Percentiles rank a stretch among this genome's conserved stretches.
Conservation (phyloP, 2,329 filamentous ascomycete genomes). For the Aspergillus novoparasiticus region DNA sequence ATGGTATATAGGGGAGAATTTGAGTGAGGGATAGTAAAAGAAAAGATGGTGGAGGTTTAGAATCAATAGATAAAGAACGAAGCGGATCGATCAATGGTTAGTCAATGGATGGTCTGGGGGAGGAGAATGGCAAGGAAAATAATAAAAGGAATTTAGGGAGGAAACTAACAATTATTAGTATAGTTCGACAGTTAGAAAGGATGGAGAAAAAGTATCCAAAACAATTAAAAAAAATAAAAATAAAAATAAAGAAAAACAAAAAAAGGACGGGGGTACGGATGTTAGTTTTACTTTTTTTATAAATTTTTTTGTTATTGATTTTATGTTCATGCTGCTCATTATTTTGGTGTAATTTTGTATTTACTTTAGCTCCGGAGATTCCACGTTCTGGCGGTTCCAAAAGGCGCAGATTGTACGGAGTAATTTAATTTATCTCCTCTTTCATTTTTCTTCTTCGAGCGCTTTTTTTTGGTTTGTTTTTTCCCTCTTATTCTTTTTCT, state of each 20-base stretch:
- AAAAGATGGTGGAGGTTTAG: neutral
- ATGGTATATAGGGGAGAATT: neutral
- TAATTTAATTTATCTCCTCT: neutral
- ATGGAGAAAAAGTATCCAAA: constrained; percentile 3
- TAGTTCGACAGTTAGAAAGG: constrained; percentile 3
- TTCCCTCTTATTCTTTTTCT: neutral
- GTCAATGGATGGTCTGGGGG: constrained; percentile 4
- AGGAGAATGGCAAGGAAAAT: constrained; percentile 5
- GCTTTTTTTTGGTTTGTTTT: neutral
- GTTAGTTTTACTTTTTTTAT: neutral
- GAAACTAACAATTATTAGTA: constrained; percentile 10
- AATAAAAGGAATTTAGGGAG: constrained; percentile 8
- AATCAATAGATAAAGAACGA: constrained; percentile 9
- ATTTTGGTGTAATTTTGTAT: neutral
- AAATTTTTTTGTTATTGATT: neutral
- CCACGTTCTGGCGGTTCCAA: neutral
- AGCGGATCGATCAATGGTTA: constrained; percentile 9
- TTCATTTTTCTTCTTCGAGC: neutral
- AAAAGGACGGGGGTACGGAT: neutral
- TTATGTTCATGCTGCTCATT: neutral
- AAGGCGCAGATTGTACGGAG: neutral
- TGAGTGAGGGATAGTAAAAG: neutral
- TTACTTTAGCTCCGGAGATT: neutral
- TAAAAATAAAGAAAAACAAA: neutral
- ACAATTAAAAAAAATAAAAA: neutral